Evolutionary conservation across 1,284 basidiomycete species (phyloP).

Genomic region (Xanthoconium separans): DNA sequence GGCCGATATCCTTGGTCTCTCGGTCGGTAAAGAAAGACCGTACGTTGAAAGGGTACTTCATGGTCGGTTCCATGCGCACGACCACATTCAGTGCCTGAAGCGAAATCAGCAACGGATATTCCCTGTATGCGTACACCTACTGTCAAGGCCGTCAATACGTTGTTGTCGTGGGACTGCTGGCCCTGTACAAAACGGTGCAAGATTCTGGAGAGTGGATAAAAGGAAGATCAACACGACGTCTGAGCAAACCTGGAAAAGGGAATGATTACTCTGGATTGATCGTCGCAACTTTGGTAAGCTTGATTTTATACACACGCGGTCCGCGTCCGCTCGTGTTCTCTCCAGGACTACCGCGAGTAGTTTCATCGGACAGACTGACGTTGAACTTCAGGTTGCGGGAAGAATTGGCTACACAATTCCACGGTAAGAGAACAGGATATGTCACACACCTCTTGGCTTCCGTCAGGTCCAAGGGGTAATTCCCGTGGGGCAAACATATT

Average conservation of each 20-base stretch:
- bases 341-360: slow-evolving; percentile 34
- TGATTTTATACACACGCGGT: slow-evolving; percentile 63
- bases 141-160: slow-evolving; percentile 70
- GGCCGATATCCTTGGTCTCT: slow-evolving; percentile 64
- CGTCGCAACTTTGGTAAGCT: slow-evolving; percentile 63
- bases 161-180: slow-evolving; percentile 66
- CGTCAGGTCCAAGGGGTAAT: slow-evolving; percentile 52
- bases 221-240: slow-evolving; percentile 2
- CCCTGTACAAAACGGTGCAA: slow-evolving; percentile 64
- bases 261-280: slow-evolving; percentile 69
- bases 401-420: not conserved
- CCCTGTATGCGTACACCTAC: slow-evolving; percentile 35
- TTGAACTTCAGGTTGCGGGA: slow-evolving; percentile 48
- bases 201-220: slow-evolving; percentile 42
- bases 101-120: slow-evolving; percentile 1
- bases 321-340: slow-evolving; percentile 37
- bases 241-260: not conserved
- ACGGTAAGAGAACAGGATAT: not conserved
- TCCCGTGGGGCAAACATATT: slow-evolving; percentile 64
- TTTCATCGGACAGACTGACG: slow-evolving; percentile 48
- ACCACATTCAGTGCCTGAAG: slow-evolving; percentile 70
- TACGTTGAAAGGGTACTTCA: slow-evolving; percentile 71
- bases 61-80: slow-evolving; percentile 68
- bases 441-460: slow-evolving; percentile 46
- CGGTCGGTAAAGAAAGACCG: slow-evolving; percentile 72